Evolutionary conservation across 257 asterid genomes (phyloP).

Genomic region (Plectranthus barbatus): DNA sequence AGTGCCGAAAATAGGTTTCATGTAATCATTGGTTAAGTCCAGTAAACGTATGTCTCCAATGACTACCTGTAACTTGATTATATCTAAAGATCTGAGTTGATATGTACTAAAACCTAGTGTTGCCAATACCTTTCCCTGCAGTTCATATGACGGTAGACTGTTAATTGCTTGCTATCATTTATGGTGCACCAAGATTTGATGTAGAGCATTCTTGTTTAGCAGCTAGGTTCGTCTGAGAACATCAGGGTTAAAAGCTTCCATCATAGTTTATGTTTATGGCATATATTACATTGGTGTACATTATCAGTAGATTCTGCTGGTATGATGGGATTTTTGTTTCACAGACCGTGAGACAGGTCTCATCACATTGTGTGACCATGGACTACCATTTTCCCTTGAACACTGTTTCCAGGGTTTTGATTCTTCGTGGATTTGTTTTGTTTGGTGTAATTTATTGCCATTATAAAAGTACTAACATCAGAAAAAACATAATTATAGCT

Average conservation of each 20-base stretch:
- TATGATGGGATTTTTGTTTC: not conserved
- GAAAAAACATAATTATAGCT: constrained; percentile 41
- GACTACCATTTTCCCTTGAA: constrained; percentile 1
- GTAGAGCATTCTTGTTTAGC: constrained; percentile 2
- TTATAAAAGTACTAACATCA: constrained; percentile 20
- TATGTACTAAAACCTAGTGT: not conserved
- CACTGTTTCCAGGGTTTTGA: constrained; percentile 3
- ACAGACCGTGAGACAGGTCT: not conserved
- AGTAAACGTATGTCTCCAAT: not conserved
- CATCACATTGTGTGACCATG: constrained; percentile 3
- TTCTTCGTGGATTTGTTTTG: constrained; percentile 4
- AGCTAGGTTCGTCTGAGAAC: not conserved
- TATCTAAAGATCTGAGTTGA: not conserved
- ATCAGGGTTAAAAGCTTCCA: not conserved
- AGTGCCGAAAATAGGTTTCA: not conserved
- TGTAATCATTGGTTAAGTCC: not conserved
- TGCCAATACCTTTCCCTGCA: not conserved
- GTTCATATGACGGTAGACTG: not conserved
- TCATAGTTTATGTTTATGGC: not conserved
- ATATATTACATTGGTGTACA: not conserved
- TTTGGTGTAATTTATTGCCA: not conserved
- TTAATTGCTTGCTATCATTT: not conserved
- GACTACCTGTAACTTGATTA: not conserved
- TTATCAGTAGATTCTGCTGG: not conserved
- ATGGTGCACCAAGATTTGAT: not conserved